phyloP scores from a whole-genome alignment of 805 yeast genomes.

The Deakozyma indianensis region DNA sequence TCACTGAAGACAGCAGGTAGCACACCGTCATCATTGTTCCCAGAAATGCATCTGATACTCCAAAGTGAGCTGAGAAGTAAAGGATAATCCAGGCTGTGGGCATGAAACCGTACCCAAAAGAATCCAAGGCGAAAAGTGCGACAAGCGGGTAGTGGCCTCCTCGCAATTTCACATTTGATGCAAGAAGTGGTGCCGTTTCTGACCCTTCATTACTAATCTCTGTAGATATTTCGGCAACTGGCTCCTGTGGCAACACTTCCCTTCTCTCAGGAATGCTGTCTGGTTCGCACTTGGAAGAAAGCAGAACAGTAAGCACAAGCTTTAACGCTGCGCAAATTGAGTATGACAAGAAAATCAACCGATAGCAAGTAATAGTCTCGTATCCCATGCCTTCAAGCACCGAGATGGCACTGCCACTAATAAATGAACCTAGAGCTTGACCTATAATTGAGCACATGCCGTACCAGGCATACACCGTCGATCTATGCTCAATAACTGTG shows the following conservation, averaged over 20 bases:
- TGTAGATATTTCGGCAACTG: background rate
- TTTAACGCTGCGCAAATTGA: conserved; percentile 37
- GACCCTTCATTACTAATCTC: background rate
- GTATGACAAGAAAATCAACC: conserved; percentile 43
- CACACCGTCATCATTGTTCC: conserved; percentile 29
- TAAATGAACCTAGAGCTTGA: conserved; percentile 55
- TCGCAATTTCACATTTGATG: background rate
- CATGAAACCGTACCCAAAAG: conserved; percentile 82
- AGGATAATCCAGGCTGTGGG: conserved; percentile 80
- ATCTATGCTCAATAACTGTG: conserved; percentile 32
- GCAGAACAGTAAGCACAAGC: conserved; percentile 27
- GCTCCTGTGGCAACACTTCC: background rate
- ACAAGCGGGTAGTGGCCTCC: conserved; percentile 1
- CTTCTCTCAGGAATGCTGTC: conserved; percentile 1
- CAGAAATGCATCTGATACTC: conserved; percentile 40
- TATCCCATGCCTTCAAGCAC: conserved; percentile 32
- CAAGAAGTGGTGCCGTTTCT: background rate
- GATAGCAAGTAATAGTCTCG: conserved; percentile 33
- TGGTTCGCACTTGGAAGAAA: background rate
- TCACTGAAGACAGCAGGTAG: conserved; percentile 37
- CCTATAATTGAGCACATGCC: conserved; percentile 58
- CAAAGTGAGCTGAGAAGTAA: conserved; percentile 49
- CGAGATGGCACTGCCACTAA: conserved; percentile 31
- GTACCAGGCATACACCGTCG: conserved; percentile 65
- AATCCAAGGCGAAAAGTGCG: conserved; percentile 57